These are phyloP conservation scores for Neopestalotiopsis rosae DNA, from an alignment of 2,329 filamentous ascomycete species.

Conservation along the genomic window DNA sequence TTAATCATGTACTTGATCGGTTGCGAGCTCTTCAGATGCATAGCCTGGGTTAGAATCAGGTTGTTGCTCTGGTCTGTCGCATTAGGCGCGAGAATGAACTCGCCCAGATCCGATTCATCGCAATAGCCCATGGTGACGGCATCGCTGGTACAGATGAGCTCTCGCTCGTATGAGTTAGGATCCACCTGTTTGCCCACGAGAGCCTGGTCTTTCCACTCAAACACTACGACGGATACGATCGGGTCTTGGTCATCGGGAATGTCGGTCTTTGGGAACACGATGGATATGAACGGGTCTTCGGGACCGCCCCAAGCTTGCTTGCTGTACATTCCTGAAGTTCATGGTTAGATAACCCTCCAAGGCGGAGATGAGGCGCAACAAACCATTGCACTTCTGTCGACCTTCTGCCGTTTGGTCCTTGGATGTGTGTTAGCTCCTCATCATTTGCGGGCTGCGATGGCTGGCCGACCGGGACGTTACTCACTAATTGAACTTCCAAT, in stretches of 20 bases:
- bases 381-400: slow-evolving; percentile 78
- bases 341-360: slow-evolving; percentile 17
- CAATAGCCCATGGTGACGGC: slow-evolving; percentile 74
- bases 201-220: slow-evolving; percentile 88
- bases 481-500: slow-evolving; percentile 64
- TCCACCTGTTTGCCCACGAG: slow-evolving; percentile 73
- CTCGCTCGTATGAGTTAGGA: slow-evolving; percentile 47
- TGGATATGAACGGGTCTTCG: slow-evolving; percentile 86
- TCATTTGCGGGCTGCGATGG: slow-evolving; percentile 5
- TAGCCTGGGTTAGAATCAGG: slow-evolving; percentile 77
- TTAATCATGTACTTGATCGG: slow-evolving; percentile 83
- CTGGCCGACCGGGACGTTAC: slow-evolving; percentile 23
- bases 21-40: slow-evolving; percentile 78
- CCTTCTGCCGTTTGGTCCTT: slow-evolving; percentile 80
- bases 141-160: slow-evolving; percentile 78
- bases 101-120: slow-evolving; percentile 76
- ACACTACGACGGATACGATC: slow-evolving; percentile 83
- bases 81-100: slow-evolving; percentile 83
- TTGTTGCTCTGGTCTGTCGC: slow-evolving; percentile 73
- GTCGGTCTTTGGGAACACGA: slow-evolving; percentile 74
- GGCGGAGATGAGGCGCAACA: slow-evolving; percentile 25
- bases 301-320: slow-evolving; percentile 85
- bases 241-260: slow-evolving; percentile 70
- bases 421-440: slow-evolving; percentile 1
- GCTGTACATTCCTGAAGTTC: slow-evolving; percentile 83